Conservation (phyloP, 495 filamentous ascomycete species). For the Penicillium ochrochloron region DNA sequence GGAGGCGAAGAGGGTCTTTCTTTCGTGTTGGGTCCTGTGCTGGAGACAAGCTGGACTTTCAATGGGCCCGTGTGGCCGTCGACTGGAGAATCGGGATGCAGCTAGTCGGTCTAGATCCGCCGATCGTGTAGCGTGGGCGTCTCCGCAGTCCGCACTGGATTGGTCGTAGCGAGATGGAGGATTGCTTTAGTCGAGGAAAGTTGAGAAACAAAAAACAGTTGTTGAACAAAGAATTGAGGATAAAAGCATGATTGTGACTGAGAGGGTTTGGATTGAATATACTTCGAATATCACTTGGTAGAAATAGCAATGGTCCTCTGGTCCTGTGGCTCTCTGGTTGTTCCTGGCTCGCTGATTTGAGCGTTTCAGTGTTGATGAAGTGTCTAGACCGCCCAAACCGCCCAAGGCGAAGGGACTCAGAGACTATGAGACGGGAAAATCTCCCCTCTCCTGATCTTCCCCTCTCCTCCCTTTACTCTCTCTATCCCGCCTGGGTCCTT, state of each 20-base stretch:
- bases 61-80: neutral
- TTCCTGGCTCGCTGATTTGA: slow-evolving; percentile 23
- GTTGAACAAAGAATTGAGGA: slow-evolving; percentile 12
- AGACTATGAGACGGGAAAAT: slow-evolving; percentile 27
- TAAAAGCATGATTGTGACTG: neutral
- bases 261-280: neutral
- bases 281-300: neutral
- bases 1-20: neutral
- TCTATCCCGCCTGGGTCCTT: slow-evolving; percentile 25
- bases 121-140: slow-evolving; percentile 26
- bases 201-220: neutral
- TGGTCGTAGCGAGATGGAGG: slow-evolving; percentile 3
- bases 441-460: neutral
- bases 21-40: neutral
- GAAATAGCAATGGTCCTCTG: neutral
- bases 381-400: slow-evolving; percentile 34
- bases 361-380: slow-evolving; percentile 25
- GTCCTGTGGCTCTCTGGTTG: slow-evolving; percentile 8
- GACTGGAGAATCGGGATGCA: slow-evolving; percentile 8
- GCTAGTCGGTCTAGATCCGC: slow-evolving; percentile 33
- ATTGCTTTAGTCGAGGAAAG: neutral
- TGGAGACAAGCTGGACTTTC: neutral
- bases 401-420: slow-evolving; percentile 2
- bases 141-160: slow-evolving; percentile 19
- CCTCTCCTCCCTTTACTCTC: neutral